These are phyloP conservation scores for Mangifera indica DNA, from an alignment of 345 rosid genomes.

Conservation along the genomic window DNA sequence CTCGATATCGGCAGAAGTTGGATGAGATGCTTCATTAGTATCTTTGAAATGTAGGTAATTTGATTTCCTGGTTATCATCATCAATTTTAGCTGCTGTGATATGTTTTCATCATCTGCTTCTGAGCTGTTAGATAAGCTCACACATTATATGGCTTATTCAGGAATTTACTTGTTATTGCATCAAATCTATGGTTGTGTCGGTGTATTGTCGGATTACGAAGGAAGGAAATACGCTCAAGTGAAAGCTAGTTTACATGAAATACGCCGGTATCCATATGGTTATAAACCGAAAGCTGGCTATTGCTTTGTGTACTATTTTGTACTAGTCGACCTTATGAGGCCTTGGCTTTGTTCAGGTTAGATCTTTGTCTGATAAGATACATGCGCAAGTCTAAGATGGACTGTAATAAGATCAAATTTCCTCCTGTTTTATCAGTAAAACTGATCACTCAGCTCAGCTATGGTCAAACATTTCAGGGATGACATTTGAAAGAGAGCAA, in stretches of 20 bases:
- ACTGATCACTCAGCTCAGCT: too few species aligned
- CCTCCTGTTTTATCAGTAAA: too few species aligned
- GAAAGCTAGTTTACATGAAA: conserved; percentile 9
- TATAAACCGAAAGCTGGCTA: conserved; percentile 17
- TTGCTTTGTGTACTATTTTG: neutral
- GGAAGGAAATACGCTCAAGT: neutral
- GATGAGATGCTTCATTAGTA: conserved; percentile 67
- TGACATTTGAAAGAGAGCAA: too few species aligned
- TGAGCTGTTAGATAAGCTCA: neutral
- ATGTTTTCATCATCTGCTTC: neutral
- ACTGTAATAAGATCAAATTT: neutral
- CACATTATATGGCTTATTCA: conserved; percentile 8
- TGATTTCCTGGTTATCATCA: neutral
- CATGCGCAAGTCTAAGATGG: too few species aligned
- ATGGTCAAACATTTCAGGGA: too few species aligned
- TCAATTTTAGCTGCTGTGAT: neutral
- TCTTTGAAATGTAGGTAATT: conserved; percentile 25
- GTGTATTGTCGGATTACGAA: neutral
- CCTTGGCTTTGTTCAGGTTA: conserved; percentile 6
- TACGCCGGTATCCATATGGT: too few species aligned
- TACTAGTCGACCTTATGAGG: conserved; percentile 1
- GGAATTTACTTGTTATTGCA: conserved; percentile 13
- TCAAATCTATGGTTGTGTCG: conserved; percentile 6
- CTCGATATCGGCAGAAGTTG: conserved; percentile 83
- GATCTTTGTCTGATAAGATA: neutral